Evolutionary conservation across 768 basidiomycete genomes (phyloP).

Genomic region (Termitomyces sp.): DNA sequence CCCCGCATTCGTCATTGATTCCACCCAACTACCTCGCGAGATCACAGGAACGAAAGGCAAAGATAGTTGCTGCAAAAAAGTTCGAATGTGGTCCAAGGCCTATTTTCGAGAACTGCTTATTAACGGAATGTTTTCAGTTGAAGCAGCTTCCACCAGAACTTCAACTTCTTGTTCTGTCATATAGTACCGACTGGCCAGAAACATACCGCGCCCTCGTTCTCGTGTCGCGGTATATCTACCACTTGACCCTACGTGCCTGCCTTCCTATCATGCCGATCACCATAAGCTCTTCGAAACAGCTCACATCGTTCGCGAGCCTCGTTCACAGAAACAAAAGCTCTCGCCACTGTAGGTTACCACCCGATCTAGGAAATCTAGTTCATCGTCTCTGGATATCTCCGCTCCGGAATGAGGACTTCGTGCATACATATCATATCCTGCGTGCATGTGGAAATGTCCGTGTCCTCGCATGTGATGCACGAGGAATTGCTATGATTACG

Average conservation of each 20-base stretch:
- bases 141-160: slow-evolving; percentile 31
- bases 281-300: slow-evolving; percentile 28
- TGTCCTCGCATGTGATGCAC: slow-evolving; percentile 28
- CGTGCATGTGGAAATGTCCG: slow-evolving; percentile 28
- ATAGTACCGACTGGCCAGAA: slow-evolving; percentile 26
- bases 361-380: slow-evolving; percentile 17
- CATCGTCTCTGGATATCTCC: slow-evolving; percentile 33
- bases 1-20: background rate
- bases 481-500: slow-evolving; percentile 23
- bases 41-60: slow-evolving; percentile 18
- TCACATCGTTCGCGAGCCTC: slow-evolving; percentile 26
- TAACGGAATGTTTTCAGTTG: slow-evolving; percentile 23
- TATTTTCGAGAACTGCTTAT: slow-evolving; percentile 14
- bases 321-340: slow-evolving; percentile 10
- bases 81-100: slow-evolving; percentile 20
- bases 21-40: slow-evolving; percentile 18
- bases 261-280: slow-evolving; percentile 31
- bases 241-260: slow-evolving; percentile 30
- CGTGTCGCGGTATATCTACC: slow-evolving; percentile 29
- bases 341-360: slow-evolving; percentile 11
- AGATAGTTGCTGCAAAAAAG: slow-evolving; percentile 18
- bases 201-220: slow-evolving; percentile 31
- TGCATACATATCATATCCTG: slow-evolving; percentile 20
- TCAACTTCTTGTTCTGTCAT: slow-evolving; percentile 25
- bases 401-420: slow-evolving; percentile 21